Evolutionary conservation across 225 moss, liverwort and hornwort species (phyloP).

Genomic region (Polytrichum formosum): DNA sequence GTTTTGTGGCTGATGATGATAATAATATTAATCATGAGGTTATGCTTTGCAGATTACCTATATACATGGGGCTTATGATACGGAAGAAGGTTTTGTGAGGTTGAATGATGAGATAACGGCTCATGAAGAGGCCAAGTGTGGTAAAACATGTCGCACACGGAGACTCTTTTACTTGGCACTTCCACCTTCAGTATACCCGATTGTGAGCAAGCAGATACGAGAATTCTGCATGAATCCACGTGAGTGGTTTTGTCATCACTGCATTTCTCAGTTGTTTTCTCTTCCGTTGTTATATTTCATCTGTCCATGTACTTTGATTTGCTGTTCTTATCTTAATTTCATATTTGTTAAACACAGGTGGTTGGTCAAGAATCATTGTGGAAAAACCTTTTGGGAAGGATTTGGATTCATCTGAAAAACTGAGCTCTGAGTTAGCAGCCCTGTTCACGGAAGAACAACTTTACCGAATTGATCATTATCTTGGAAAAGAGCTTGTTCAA

Average conservation of each 20-base stretch:
- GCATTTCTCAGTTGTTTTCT: neutral
- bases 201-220: conserved; percentile 63
- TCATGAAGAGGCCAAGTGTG: conserved; percentile 37
- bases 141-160: conserved; percentile 22
- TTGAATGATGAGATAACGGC: conserved; percentile 49
- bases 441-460: conserved; percentile 88
- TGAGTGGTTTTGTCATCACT: conserved; percentile 8
- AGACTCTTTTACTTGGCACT: conserved; percentile 84
- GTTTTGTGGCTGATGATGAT: too few relatives aligned
- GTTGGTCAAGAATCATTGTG: conserved; percentile 95
- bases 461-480: conserved; percentile 90
- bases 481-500: conserved; percentile 96
- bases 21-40: too few relatives aligned
- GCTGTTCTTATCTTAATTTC: neutral
- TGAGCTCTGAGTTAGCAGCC: conserved; percentile 67
- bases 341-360: conserved; percentile 37
- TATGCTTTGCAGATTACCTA: conserved; percentile 42
- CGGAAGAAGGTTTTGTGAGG: conserved; percentile 58
- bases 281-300: conserved; percentile 1
- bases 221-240: conserved; percentile 69
- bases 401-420: conserved; percentile 60
- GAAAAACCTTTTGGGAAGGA: conserved; percentile 98
- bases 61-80: conserved; percentile 61
- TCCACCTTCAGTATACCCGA: conserved; percentile 84
- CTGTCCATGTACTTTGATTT: conserved; percentile 2